phyloP scores from a whole-genome alignment of 306 rosid genomes.

The Corylus americana region DNA sequence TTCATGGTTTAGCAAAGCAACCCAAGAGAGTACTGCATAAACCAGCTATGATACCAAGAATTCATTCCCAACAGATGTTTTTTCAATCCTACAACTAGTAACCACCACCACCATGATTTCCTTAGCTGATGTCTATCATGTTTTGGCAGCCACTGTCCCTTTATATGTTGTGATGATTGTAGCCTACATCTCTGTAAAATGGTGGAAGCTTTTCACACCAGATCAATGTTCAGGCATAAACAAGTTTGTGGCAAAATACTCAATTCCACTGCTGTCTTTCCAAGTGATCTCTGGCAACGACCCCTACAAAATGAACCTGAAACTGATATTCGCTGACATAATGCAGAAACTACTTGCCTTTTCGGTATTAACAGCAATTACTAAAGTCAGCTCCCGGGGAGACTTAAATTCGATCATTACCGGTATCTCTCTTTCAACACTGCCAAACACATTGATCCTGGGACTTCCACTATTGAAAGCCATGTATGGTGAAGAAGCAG shows the following conservation, averaged over 20 bases:
- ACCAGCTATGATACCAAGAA: constrained; percentile 39
- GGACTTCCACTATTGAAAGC: constrained; percentile 90
- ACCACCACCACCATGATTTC: constrained; percentile 61
- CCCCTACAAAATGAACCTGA: constrained; percentile 74
- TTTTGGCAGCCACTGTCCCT: constrained; percentile 82
- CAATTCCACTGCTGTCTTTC: constrained; percentile 86
- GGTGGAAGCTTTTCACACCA: constrained; percentile 92
- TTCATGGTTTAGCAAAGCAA: constrained; percentile 47
- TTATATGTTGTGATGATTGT: constrained; percentile 78
- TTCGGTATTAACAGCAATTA: constrained; percentile 40
- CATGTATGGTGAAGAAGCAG: constrained; percentile 76
- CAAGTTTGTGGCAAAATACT: constrained; percentile 88
- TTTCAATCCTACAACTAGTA: constrained; percentile 14
- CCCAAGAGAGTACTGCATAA: constrained; percentile 39
- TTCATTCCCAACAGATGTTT: constrained; percentile 29
- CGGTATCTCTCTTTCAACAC: constrained; percentile 81
- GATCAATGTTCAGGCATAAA: constrained; percentile 94
- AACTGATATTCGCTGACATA: constrained; percentile 62
- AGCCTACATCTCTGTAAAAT: constrained; percentile 81
- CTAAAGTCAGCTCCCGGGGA: constrained; percentile 55
- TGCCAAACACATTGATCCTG: constrained; percentile 89
- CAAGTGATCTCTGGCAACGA: constrained; percentile 80
- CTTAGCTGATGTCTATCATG: constrained; percentile 66
- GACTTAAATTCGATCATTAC: constrained; percentile 71
- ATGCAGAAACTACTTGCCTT: constrained; percentile 72